Conservation (phyloP, 495 filamentous ascomycete species). For the Chaetomium cochliodes region DNA sequence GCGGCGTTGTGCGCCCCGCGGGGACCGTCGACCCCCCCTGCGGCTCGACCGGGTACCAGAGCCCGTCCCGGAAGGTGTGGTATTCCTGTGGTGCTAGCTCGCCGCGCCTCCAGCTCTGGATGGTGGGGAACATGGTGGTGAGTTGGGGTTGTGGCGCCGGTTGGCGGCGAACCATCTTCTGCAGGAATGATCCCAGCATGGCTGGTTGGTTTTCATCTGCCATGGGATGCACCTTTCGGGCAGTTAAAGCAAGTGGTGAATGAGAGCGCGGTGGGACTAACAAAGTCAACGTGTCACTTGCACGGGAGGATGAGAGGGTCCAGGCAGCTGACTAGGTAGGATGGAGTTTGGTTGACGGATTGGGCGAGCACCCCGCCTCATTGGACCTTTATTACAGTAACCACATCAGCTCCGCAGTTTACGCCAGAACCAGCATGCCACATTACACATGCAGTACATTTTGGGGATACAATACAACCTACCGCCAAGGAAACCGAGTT, state of each 20-base stretch:
- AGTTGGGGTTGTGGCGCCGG: background rate
- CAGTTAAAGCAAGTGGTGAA: background rate
- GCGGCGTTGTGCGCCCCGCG: background rate
- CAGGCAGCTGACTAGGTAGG: too few species aligned
- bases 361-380: too few species aligned
- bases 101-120: constrained; percentile 4
- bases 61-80: constrained; percentile 12
- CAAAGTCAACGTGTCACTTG: too few species aligned
- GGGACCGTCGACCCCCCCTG: background rate
- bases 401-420: too few species aligned
- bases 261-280: too few species aligned
- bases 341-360: too few species aligned
- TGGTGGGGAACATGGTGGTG: constrained; percentile 2
- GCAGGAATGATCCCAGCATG: background rate
- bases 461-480: too few species aligned
- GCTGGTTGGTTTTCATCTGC: background rate
- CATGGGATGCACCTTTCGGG: background rate
- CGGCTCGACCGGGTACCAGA: constrained; percentile 5
- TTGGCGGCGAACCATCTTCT: background rate
- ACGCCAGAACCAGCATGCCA: too few species aligned
- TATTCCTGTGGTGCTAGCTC: constrained; percentile 8
- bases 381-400: too few species aligned
- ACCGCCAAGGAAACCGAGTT: too few species aligned
- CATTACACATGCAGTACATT: too few species aligned
- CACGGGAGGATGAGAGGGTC: too few species aligned